These are phyloP conservation scores for Ceratonia siliqua DNA, from an alignment of 306 rosid species.

Conservation along the genomic window DNA sequence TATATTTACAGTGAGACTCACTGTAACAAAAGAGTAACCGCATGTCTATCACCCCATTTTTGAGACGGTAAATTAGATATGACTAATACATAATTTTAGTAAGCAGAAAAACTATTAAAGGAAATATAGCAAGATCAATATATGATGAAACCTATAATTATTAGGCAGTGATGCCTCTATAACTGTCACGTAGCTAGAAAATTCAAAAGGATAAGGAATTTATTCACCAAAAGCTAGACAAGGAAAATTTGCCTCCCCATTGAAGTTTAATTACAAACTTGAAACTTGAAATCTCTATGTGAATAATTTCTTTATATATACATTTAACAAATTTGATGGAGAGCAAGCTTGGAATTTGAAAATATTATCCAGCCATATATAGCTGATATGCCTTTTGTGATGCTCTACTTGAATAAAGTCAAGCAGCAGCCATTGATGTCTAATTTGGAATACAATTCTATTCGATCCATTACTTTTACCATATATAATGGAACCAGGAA, in stretches of 20 bases:
- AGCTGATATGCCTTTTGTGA: conserved; percentile 24
- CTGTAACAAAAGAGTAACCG: too few species aligned
- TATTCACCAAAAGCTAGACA: neutral
- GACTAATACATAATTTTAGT: too few species aligned
- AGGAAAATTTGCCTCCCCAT: neutral
- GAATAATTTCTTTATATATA: too few species aligned
- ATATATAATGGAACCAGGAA: neutral
- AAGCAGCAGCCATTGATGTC: conserved; percentile 36
- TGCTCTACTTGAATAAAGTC: conserved; percentile 14
- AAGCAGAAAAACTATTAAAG: too few species aligned
- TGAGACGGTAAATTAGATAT: too few species aligned
- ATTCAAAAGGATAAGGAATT: neutral
- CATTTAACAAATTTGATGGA: neutral
- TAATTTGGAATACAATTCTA: conserved; percentile 47
- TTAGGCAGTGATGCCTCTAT: neutral
- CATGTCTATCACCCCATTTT: too few species aligned
- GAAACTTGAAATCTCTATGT: too few species aligned
- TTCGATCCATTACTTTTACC: conserved; percentile 40
- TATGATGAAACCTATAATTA: neutral
- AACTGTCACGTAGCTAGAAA: neutral
- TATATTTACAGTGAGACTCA: too few species aligned
- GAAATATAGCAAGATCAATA: too few species aligned
- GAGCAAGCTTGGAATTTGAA: too few species aligned
- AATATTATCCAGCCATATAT: conserved; percentile 13
- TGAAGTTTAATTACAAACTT: neutral